Base-by-base conservation (phyloP, 495 filamentous ascomycete species). In the Durotheca rogersii region DNA sequence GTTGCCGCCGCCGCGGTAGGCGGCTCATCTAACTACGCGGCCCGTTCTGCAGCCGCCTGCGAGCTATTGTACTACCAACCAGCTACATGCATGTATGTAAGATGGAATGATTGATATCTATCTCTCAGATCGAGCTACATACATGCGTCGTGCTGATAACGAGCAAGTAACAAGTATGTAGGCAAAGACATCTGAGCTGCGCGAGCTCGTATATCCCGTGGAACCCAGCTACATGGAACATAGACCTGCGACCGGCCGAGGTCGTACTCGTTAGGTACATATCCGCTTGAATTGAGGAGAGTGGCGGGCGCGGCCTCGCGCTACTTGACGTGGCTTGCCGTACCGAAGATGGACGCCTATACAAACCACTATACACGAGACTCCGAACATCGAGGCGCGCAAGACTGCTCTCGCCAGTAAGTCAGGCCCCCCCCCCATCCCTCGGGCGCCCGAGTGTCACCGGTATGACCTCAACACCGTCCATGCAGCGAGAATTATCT, bases 231-330 rank as follows among this genome's bases (percentile, higher is more conserved):
- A 18, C 11, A 36, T 23, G 12, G 3, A 27, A 9, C 12, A 36
- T 14, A 15, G 2, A 16, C 11, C 16, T 12, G 17, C 12, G 41
- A 7, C 10, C 9, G 33, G 45, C 44, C n/a, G 12, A 43, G 44
- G 27, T 32, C 31, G 21, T 20, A 34, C 42, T 46, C 39, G 29
- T 47, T 33, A 25, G 44, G 23, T 16, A 41, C 25, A 3, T 58
- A 46, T 52, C 44, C n/a, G n/a, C n/a, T 63, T 58, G 37, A 34
- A 58, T 56, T 60, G 60, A 66, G 62, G 40, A 66, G 62, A 63
- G 62, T 65, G 47, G 9, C 23, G 4, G 23, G 53, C 53, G 55
- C 53, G 23, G 53, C 53, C 58, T 56, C 47, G 38, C 38, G 38
- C 29, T 52, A 60, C 56, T 31, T 39, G 33, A 21, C 30, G 18